A percentile compares a stretch with the other conserved stretches of the same genome.
These are phyloP conservation scores for Grammothele lineata DNA, from an alignment of 768 basidiomycete genomes.

Conservation along the genomic window DNA sequence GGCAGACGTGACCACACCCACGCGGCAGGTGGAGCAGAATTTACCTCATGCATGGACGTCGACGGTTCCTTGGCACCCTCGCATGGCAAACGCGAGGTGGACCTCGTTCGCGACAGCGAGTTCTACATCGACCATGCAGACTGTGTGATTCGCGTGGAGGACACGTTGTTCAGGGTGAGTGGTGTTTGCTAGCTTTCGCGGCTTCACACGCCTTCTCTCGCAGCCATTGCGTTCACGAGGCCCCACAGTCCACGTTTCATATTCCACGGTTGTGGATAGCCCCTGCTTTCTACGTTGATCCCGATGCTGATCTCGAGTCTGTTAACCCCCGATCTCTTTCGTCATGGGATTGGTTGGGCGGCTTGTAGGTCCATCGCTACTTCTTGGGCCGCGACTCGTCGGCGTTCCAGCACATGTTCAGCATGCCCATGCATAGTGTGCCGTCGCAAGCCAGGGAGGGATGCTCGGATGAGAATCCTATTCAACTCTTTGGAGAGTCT, in stretches of 20 bases:
- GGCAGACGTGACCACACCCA: constrained; percentile 1
- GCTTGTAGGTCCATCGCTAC: constrained; percentile 26
- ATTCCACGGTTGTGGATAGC: not conserved
- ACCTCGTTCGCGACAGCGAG: constrained; percentile 37
- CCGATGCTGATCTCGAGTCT: constrained; percentile 10
- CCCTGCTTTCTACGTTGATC: constrained; percentile 3
- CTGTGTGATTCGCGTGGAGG: constrained; percentile 57
- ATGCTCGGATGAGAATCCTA: constrained; percentile 30
- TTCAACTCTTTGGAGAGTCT: constrained; percentile 35
- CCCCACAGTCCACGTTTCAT: too few species aligned
- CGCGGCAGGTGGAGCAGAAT: constrained; percentile 10
- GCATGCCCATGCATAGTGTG: constrained; percentile 12
- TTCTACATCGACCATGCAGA: constrained; percentile 71
- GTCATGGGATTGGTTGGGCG: constrained; percentile 5
- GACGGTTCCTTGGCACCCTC: not conserved
- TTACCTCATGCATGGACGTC: not conserved
- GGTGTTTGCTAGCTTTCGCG: not conserved
- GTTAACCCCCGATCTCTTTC: constrained; percentile 6
- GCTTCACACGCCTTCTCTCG: too few species aligned
- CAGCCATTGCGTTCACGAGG: too few species aligned
- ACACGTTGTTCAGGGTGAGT: constrained; percentile 66
- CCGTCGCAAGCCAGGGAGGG: constrained; percentile 19
- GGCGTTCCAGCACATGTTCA: constrained; percentile 29
- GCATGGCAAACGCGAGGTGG: not conserved
- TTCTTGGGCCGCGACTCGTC: constrained; percentile 27